Evolutionary conservation across 345 rosid species (phyloP).

Genomic region (Gossypium raimondii): DNA sequence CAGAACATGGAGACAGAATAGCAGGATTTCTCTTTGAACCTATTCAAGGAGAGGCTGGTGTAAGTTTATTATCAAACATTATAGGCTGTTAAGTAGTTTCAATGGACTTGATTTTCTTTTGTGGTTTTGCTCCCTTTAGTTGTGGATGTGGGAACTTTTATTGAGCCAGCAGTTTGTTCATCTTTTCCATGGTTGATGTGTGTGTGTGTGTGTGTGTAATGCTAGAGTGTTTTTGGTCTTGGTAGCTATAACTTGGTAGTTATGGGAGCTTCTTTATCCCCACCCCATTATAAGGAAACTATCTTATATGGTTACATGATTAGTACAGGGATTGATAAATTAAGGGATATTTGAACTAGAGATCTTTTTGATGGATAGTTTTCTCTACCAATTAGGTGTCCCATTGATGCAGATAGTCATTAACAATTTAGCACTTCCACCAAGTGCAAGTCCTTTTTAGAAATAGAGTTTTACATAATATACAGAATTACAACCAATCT

Average conservation of each 20-base stretch:
- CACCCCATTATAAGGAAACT: neutral
- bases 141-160: neutral
- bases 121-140: neutral
- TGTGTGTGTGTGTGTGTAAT: neutral
- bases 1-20: slow-evolving; percentile 71
- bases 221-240: neutral
- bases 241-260: neutral
- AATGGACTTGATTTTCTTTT: neutral
- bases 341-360: neutral
- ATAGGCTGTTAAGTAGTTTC: neutral
- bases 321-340: neutral
- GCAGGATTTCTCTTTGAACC: slow-evolving; percentile 98
- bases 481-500: neutral
- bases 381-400: neutral
- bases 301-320: neutral
- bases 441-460: neutral
- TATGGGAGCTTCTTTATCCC: neutral
- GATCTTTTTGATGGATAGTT: neutral
- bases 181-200: neutral
- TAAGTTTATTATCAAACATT: slow-evolving; percentile 32
- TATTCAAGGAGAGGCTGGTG: slow-evolving; percentile 99
- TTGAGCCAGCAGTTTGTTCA: neutral
- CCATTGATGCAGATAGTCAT: neutral
- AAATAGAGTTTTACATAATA: neutral
- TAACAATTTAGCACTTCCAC: neutral